Base-by-base conservation (phyloP, 2,329 filamentous ascomycete genomes). In the Ophiostoma tasmaniense region DNA sequence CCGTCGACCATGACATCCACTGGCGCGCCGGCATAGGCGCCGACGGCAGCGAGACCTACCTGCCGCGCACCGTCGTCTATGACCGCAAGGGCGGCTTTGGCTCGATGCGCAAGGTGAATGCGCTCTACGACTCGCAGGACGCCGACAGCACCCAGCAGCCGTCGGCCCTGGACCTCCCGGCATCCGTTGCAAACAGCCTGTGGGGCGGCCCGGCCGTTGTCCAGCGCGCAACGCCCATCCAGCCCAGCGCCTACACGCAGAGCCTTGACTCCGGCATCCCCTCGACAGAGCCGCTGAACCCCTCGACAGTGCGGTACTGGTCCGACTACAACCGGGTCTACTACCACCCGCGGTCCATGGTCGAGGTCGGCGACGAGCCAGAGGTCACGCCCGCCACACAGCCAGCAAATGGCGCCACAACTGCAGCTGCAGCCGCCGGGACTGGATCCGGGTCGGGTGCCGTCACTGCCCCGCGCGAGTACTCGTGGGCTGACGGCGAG, bases 11-110 rank as follows among this genome's bases (percentile, higher is more conserved):
- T 81, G 89, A 96, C 77, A 83, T 98, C 66, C 92, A 96, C 77
- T 99, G 97, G 80, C 86, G 94, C 20, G 84, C 91, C 0, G 95
- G 95, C 2, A 77, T 96, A 70, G 92, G 90, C 25, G 87, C 88
- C 0, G 92, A 96, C 79, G 93, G 93, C 22, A 84, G 87, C 7
- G 95, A 99, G 73, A 99, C 95, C 0, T 99, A 91, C 76, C 94
- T 93, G 64, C 95, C 95, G 3, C 87, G 95, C 72, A 92, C 93
- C 0, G 82, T 99, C 70, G 90, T 99, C 70, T 99, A 99, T 77
- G 95, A 99, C 76, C 83, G 98, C 42, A 98, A 98, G 77, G 92
- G 92, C 37, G 92, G 90, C 0, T 98, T 98, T 79, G 95, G 95
- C 6, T 91, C 92, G 7, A 80, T 99, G 74, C 87, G 89, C 74